Percentiles rank a stretch among this genome's conserved stretches.
These are phyloP conservation scores for Tubosaeta sp. DNA, from an alignment of 768 basidiomycete species.

Conservation along the genomic window DNA sequence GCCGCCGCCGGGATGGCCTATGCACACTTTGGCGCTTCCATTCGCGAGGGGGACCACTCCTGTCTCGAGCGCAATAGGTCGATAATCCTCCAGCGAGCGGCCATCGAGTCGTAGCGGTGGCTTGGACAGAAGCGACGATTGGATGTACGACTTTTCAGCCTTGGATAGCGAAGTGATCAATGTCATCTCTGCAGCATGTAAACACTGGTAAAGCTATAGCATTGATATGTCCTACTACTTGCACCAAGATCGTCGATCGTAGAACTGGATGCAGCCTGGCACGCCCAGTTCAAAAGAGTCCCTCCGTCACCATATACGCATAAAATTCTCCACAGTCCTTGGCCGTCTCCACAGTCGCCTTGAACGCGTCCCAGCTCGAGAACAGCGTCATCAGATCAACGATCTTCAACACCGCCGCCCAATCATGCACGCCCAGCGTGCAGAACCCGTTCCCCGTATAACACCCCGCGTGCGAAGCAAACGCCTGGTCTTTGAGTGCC, in stretches of 20 bases:
- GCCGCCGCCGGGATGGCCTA: slow-evolving; percentile 63
- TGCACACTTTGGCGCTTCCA: slow-evolving; percentile 71
- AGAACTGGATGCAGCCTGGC: too few relatives aligned
- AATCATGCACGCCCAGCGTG: slow-evolving; percentile 31
- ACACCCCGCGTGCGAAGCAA: slow-evolving; percentile 40
- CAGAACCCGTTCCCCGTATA: slow-evolving; percentile 43
- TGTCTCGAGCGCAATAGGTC: slow-evolving; percentile 69
- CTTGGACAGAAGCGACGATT: slow-evolving; percentile 53
- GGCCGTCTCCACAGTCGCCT: slow-evolving; percentile 5
- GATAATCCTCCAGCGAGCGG: slow-evolving; percentile 60
- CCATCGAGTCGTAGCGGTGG: slow-evolving; percentile 76
- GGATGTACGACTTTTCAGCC: slow-evolving; percentile 75
- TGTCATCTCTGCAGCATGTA: too few relatives aligned
- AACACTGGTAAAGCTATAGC: too few relatives aligned
- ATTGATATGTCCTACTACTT: too few relatives aligned
- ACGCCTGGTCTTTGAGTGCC: slow-evolving; percentile 35
- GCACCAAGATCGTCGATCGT: too few relatives aligned
- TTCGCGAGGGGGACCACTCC: slow-evolving; percentile 79
- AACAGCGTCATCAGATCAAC: slow-evolving; percentile 13
- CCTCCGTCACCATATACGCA: slow-evolving; percentile 9
- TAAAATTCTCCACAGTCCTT: slow-evolving; percentile 11
- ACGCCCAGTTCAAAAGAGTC: slow-evolving; percentile 11
- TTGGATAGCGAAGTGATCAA: slow-evolving; percentile 55
- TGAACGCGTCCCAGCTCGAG: slow-evolving; percentile 17
- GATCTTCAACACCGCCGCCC: slow-evolving; percentile 36